A percentile compares a stretch with the other conserved stretches of the same genome.
Conservation (phyloP, 257 asterid genomes). For the Solanum chiquidenum region DNA sequence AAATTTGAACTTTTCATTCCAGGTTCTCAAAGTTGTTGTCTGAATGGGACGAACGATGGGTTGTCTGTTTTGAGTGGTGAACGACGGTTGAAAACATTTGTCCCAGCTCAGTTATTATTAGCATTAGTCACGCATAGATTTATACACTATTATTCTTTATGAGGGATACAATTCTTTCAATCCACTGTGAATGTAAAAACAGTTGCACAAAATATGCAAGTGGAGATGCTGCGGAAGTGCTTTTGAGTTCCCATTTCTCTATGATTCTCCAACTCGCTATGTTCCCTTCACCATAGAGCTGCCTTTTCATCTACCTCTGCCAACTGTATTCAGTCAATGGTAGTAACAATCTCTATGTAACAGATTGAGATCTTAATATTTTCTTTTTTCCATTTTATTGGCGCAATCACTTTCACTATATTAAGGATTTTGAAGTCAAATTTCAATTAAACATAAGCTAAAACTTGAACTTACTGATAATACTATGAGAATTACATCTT, state of each 20-base stretch:
- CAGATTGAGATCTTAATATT: not conserved
- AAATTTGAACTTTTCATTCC: constrained; percentile 2
- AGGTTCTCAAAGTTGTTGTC: constrained; percentile 23
- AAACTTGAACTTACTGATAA: not conserved
- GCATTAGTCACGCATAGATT: constrained; percentile 21
- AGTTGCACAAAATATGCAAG: not conserved
- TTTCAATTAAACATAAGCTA: not conserved
- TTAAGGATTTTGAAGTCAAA: not conserved
- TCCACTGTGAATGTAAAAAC: constrained; percentile 21
- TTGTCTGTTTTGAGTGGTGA: constrained; percentile 42
- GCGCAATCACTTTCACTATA: not conserved
- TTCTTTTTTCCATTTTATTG: not conserved
- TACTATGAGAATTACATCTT: not conserved
- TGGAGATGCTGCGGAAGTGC: not conserved
- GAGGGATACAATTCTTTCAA: constrained; percentile 12
- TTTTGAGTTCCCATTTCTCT: not conserved
- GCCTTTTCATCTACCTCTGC: not conserved
- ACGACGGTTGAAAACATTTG: constrained; percentile 21
- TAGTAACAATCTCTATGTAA: not conserved
- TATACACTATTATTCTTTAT: constrained; percentile 9
- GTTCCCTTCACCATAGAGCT: not conserved
- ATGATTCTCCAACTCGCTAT: not conserved
- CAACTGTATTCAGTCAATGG: not conserved
- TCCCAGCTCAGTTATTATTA: constrained; percentile 13
- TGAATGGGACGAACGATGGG: constrained; percentile 15